Evolutionary conservation across 108 stramenopile species (phyloP).

Genomic region (Bacterosira constricta): DNA sequence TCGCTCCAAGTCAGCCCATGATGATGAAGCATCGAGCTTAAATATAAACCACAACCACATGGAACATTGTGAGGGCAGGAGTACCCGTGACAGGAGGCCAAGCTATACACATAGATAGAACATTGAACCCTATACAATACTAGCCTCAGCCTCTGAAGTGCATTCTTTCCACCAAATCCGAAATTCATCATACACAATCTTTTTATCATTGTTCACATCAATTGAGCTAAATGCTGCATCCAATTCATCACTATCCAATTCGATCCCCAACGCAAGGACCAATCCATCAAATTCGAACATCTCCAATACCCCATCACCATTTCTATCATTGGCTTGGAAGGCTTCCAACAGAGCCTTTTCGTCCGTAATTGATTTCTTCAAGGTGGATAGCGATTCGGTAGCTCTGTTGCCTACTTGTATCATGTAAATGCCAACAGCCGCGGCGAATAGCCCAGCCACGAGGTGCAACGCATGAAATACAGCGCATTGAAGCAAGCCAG

Average conservation of each 20-base stretch:
- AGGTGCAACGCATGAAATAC: constrained; percentile 15
- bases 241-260: constrained; percentile 59
- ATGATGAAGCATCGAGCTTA: too few relatives aligned
- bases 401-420: constrained; percentile 11
- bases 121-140: constrained; percentile 8
- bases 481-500: constrained; percentile 18
- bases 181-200: constrained; percentile 62
- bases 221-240: constrained; percentile 52
- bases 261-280: constrained; percentile 44
- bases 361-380: constrained; percentile 47
- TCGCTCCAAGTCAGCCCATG: too few relatives aligned
- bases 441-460: constrained; percentile 18
- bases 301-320: constrained; percentile 50
- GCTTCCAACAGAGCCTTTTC: constrained; percentile 49
- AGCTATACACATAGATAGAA: constrained; percentile 1
- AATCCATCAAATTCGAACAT: constrained; percentile 56
- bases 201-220: constrained; percentile 60
- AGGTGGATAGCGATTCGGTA: not conserved
- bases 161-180: constrained; percentile 53
- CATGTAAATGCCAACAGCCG: constrained; percentile 18
- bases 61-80: too few relatives aligned
- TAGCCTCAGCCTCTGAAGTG: constrained; percentile 19
- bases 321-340: constrained; percentile 45
- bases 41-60: too few relatives aligned
- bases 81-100: not conserved